Conservation (phyloP, 1,139 yeast species). For the Yamadazyma songkhlaensis region DNA sequence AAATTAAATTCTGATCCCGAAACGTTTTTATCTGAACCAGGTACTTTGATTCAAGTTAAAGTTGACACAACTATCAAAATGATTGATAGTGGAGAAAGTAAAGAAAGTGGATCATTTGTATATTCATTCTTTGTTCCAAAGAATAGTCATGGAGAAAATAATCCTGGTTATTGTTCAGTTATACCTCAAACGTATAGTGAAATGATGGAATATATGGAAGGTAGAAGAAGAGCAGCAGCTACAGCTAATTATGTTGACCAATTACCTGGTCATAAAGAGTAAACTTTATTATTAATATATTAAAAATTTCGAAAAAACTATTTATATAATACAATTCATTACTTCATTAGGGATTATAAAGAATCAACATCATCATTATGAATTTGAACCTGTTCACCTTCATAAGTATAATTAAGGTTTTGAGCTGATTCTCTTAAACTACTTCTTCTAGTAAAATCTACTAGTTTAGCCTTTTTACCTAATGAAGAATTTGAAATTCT, state of each 20-base stretch:
- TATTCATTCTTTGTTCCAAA: conserved; percentile 84
- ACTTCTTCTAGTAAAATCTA: conserved; percentile 51
- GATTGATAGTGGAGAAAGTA: conserved; percentile 56
- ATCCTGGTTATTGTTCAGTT: conserved; percentile 57
- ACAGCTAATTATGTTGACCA: conserved; percentile 68
- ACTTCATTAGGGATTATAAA: conserved; percentile 1
- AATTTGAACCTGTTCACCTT: conserved; percentile 37
- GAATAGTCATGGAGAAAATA: conserved; percentile 30
- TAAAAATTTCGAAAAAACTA: conserved; percentile 4
- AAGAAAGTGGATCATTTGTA: conserved; percentile 82
- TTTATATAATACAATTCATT: conserved; percentile 7
- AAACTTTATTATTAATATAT: conserved; percentile 6
- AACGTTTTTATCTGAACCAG: conserved; percentile 71
- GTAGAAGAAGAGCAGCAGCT: conserved; percentile 83
- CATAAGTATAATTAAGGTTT: conserved; percentile 18
- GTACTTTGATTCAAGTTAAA: conserved; percentile 83
- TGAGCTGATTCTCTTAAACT: conserved; percentile 41
- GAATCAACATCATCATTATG: conserved; percentile 37
- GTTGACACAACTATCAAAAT: conserved; percentile 78
- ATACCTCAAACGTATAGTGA: conserved; percentile 86
- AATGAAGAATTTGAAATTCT: conserved; percentile 18
- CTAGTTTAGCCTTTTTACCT: conserved; percentile 42
- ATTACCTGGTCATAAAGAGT: conserved; percentile 21
- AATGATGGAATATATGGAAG: conserved; percentile 89
- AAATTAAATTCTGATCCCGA: conserved; percentile 49